Conservation (phyloP, 2,329 filamentous ascomycete species). For the Dactylellina drechsleri region DNA sequence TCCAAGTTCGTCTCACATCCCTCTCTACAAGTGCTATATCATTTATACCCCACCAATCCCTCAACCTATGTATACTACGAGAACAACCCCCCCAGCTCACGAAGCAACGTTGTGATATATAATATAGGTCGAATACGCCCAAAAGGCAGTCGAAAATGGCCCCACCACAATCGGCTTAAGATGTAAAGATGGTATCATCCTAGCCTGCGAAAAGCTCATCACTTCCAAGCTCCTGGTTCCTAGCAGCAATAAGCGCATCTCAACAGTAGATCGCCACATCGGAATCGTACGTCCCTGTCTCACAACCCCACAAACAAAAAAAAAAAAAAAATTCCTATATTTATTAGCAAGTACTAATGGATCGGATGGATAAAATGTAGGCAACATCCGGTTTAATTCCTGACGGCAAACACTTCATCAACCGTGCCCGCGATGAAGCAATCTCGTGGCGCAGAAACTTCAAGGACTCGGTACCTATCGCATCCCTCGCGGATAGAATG, state of each 20-base stretch:
- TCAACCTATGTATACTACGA: neutral
- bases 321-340: neutral
- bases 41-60: conserved; percentile 3
- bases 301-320: neutral
- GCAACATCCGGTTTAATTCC: conserved; percentile 93
- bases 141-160: conserved; percentile 98
- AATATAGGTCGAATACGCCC: conserved; percentile 83
- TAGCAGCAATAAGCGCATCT: conserved; percentile 95
- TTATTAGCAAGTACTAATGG: neutral
- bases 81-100: conserved; percentile 3
- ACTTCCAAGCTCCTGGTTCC: conserved; percentile 94
- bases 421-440: conserved; percentile 92
- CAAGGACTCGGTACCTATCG: conserved; percentile 90
- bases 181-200: conserved; percentile 95
- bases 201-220: conserved; percentile 96
- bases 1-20: conserved; percentile 73
- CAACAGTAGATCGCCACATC: conserved; percentile 90
- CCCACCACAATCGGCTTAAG: conserved; percentile 95
- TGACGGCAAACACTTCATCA: conserved; percentile 93
- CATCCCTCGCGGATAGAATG: conserved; percentile 89
- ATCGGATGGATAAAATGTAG: conserved; percentile 65
- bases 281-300: conserved; percentile 76
- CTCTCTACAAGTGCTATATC: conserved; percentile 3
- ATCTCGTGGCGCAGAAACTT: conserved; percentile 89
- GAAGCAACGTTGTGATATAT: neutral